phyloP scores from a whole-genome alignment of 305 asterid species.

The Fraxinus greggii region DNA sequence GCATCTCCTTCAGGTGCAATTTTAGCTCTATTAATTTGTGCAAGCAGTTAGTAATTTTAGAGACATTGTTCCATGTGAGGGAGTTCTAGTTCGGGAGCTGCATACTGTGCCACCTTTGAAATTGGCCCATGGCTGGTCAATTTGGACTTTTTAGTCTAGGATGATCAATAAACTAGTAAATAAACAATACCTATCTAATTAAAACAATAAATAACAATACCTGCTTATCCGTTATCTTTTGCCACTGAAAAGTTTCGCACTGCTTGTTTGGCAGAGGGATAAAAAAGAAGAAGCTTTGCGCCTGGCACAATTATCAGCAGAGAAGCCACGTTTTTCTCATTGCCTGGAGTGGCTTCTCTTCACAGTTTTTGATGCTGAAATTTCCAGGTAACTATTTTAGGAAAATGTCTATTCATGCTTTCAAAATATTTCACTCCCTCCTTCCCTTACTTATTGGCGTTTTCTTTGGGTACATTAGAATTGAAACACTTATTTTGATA shows the following conservation, averaged over 20 bases:
- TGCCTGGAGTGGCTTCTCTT: conserved; percentile 99
- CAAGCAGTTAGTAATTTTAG: not conserved
- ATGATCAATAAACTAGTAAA: not conserved
- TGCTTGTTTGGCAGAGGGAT: conserved; percentile 58
- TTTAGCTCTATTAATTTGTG: conserved; percentile 6
- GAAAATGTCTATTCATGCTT: not conserved
- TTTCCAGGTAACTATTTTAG: conserved; percentile 61
- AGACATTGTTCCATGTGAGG: not conserved
- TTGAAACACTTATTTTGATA: conserved; percentile 16
- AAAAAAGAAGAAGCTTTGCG: conserved; percentile 95
- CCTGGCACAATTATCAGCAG: conserved; percentile 82
- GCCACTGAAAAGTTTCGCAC: not conserved
- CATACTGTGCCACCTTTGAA: not conserved
- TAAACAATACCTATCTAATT: not conserved
- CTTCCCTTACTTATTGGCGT: conserved; percentile 15
- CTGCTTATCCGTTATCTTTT: not conserved
- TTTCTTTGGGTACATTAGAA: conserved; percentile 8
- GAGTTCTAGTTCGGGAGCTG: not conserved
- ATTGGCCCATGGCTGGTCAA: not conserved
- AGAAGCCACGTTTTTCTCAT: conserved; percentile 98
- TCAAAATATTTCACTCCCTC: not conserved
- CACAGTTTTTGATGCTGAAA: conserved; percentile 98
- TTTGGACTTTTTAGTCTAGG: not conserved
- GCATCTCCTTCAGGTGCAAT: conserved; percentile 94
- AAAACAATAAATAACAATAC: not conserved